Conservation (phyloP, 768 basidiomycete genomes). For the Pleurotus citrinopileatus region DNA sequence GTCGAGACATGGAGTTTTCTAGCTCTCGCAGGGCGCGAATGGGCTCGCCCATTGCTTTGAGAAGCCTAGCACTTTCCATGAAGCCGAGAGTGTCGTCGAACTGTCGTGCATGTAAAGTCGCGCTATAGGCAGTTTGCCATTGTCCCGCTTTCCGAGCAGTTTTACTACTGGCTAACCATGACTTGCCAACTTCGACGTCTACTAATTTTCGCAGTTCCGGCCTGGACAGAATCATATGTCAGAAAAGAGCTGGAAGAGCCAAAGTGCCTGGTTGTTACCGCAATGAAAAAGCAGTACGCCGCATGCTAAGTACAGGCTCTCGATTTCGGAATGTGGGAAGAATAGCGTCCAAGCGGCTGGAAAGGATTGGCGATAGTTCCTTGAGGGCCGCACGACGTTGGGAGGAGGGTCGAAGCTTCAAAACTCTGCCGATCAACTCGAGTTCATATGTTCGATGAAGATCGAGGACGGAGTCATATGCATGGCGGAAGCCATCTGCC, state of each 20-base stretch:
- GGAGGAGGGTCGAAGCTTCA: slow-evolving; percentile 33
- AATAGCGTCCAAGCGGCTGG: slow-evolving; percentile 68
- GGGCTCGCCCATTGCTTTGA: slow-evolving; percentile 75
- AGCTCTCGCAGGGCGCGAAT: slow-evolving; percentile 85
- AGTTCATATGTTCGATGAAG: slow-evolving; percentile 88
- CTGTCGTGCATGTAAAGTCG: slow-evolving; percentile 86
- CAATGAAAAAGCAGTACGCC: slow-evolving; percentile 77
- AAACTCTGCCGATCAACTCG: slow-evolving; percentile 55
- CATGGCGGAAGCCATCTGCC: slow-evolving; percentile 74
- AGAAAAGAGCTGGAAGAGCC: slow-evolving; percentile 1
- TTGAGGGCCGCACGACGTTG: slow-evolving; percentile 34
- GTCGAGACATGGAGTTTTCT: slow-evolving; percentile 63
- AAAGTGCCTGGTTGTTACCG: slow-evolving; percentile 40
- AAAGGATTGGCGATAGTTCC: slow-evolving; percentile 48
- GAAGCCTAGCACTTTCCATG: slow-evolving; percentile 86
- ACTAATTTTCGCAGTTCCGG: slow-evolving; percentile 35
- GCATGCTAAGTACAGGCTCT: slow-evolving; percentile 87
- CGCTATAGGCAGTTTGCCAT: slow-evolving; percentile 95
- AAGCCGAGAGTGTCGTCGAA: slow-evolving; percentile 72
- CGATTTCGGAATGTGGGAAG: slow-evolving; percentile 86
- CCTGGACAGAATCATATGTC: slow-evolving; percentile 14
- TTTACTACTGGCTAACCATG: slow-evolving; percentile 94
- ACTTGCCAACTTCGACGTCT: slow-evolving; percentile 66
- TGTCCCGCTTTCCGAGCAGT: slow-evolving; percentile 95
- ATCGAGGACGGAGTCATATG: slow-evolving; percentile 83